Percentiles rank a stretch among this genome's conserved stretches.
Conservation (phyloP, 371 early-diverging fungal genomes). For the Nematocida minor region DNA sequence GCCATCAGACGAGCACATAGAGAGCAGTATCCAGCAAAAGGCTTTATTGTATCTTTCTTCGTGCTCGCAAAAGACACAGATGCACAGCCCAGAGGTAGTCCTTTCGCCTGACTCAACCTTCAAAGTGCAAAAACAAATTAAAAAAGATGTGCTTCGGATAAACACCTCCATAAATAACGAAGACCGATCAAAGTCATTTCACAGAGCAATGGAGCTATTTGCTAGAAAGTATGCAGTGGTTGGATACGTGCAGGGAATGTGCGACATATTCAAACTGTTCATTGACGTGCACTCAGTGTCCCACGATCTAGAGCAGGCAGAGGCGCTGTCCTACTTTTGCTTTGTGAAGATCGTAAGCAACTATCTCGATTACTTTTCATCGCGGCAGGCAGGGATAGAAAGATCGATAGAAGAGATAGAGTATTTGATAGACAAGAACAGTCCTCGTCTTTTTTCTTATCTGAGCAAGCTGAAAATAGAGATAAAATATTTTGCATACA, state of each 20-base stretch:
- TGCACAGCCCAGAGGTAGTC: conserved; percentile 24
- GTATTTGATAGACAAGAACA: conserved; percentile 2
- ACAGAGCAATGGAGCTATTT: conserved; percentile 30
- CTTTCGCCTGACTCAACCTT: neutral
- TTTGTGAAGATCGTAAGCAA: conserved; percentile 30
- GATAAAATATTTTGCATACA: conserved; percentile 49
- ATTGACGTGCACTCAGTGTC: conserved; percentile 5
- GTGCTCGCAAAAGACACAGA: neutral
- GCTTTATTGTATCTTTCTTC: neutral
- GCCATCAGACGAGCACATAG: neutral
- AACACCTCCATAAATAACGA: neutral
- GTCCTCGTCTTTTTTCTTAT: neutral
- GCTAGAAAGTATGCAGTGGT: conserved; percentile 26
- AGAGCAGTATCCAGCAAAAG: neutral
- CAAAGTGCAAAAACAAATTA: conserved; percentile 23
- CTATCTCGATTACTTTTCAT: conserved; percentile 30
- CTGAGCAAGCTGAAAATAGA: neutral
- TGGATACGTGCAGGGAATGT: conserved; percentile 50
- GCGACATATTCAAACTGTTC: conserved; percentile 46
- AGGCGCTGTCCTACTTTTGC: conserved; percentile 43
- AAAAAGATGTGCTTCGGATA: conserved; percentile 28
- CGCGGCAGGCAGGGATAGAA: conserved; percentile 40
- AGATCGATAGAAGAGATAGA: conserved; percentile 43
- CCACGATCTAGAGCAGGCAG: neutral
- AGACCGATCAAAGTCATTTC: neutral